Percentiles rank a stretch among this genome's conserved stretches.
These are phyloP conservation scores for Aspergillus flavus DNA, from an alignment of 2,329 filamentous ascomycete genomes.

Conservation along the genomic window DNA sequence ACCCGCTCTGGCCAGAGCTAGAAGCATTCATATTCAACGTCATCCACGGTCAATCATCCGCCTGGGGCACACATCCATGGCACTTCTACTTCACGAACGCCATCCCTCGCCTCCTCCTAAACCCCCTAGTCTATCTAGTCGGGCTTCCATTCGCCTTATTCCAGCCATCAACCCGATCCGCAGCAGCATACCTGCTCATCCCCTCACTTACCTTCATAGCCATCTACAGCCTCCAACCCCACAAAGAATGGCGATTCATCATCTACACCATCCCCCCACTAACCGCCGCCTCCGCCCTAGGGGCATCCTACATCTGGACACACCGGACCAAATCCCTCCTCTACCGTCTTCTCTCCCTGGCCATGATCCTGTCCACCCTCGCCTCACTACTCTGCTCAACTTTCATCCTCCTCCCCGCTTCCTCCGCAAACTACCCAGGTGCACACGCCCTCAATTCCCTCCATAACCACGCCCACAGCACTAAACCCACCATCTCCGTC, in stretches of 20 bases:
- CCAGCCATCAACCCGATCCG: conserved; percentile 54
- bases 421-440: conserved; percentile 90
- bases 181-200: conserved; percentile 58
- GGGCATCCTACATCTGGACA: conserved; percentile 70
- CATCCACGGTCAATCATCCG: conserved; percentile 75
- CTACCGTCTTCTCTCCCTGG: conserved; percentile 58
- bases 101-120: conserved; percentile 80
- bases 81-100: conserved; percentile 83
- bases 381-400: conserved; percentile 63
- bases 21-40: conserved; percentile 91
- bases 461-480: conserved; percentile 35
- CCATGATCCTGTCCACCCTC: conserved; percentile 62
- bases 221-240: conserved; percentile 84
- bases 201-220: conserved; percentile 73
- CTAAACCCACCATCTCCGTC: conserved; percentile 41
- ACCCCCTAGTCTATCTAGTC: conserved; percentile 66
- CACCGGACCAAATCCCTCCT: conserved; percentile 64
- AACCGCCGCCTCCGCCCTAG: conserved; percentile 74
- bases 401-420: conserved; percentile 75
- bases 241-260: conserved; percentile 96
- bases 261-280: conserved; percentile 82
- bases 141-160: conserved; percentile 55
- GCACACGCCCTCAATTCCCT: conserved; percentile 69
- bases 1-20: conserved; percentile 84
- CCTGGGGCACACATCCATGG: conserved; percentile 87